Base-by-base conservation (phyloP, 208 protist species). In the Angomonas desouzai region DNA sequence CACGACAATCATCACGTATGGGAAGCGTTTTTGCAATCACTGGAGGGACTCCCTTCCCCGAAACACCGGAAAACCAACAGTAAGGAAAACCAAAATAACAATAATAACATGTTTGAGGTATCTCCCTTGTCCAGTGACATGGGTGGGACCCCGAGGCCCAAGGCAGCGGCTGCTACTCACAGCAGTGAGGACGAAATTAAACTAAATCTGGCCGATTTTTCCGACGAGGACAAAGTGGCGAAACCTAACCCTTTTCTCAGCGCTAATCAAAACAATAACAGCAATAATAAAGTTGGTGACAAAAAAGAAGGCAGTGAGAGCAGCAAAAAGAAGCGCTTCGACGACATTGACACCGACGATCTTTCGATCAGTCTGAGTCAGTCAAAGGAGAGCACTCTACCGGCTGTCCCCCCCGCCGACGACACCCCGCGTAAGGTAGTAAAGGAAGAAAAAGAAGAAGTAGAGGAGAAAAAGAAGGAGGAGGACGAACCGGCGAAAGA, bases 141-240 rank as follows among this genome's bases (percentile, higher is more conserved):
- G 18, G 20, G 6, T 23, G 20, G 45, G 4, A 23, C 18, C 18
- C 6, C 6, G 20, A 51, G n/a, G 10, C 10, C 18, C 3, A 51
- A 51, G 6, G 9, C 9, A 13, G 6, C 20, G 6, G 20, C 4
- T 13, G 6, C 4, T 13, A 51, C 4, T 23, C 9, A 13, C 6
- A 51, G n/a, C n/a, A 23, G 20, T 51, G 45, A 51, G 45, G 45
- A 51, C 10, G 45, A 51, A 23, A 51, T 51, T 9, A 51, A 23
- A 51, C n/a, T 51, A 23, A 51, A 51, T 16, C 18, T 23, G 20
- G n/a, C 6, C 6, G 45, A 51, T 23, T 51, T 51, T 23, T 27
- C 18, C 18, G 45, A 51, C 20, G 45, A 51, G 9, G 45, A 51
- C 18, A 23, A 23, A 40, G 13, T 40, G 36, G 13, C 13, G 36